A percentile compares a stretch with the other conserved stretches of the same genome.
Evolutionary conservation across 2,329 filamentous ascomycete genomes (phyloP).

Genomic region (Trematosphaeria pertusa): DNA sequence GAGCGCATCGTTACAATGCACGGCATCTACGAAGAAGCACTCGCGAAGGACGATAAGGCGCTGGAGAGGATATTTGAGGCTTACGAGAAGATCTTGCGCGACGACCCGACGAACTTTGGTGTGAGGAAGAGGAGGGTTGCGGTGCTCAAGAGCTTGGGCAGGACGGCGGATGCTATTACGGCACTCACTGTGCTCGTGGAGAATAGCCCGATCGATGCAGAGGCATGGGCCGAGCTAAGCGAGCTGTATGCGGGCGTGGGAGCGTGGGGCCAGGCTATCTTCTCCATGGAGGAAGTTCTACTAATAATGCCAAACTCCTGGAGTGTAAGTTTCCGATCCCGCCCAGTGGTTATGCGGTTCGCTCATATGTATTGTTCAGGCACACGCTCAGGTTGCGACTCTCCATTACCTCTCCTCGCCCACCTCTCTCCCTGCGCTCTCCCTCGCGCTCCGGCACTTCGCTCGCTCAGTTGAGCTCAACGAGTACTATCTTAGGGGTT

Average conservation of each 20-base stretch:
- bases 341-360: constrained; percentile 14
- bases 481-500: constrained; percentile 88
- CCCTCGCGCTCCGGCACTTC: constrained; percentile 82
- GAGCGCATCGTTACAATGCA: constrained; percentile 84
- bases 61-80: constrained; percentile 74
- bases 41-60: constrained; percentile 69
- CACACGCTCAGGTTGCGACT: constrained; percentile 88
- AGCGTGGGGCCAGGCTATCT: constrained; percentile 82
- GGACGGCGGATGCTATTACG: constrained; percentile 73
- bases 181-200: constrained; percentile 79
- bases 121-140: constrained; percentile 84
- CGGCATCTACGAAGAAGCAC: constrained; percentile 85
- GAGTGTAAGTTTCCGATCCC: constrained; percentile 70
- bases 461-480: constrained; percentile 92
- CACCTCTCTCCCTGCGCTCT: constrained; percentile 55
- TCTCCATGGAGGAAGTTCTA: constrained; percentile 87
- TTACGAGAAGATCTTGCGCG: constrained; percentile 77
- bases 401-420: constrained; percentile 73
- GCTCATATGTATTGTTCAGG: constrained; percentile 55
- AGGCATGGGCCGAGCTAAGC: constrained; percentile 90
- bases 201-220: constrained; percentile 85
- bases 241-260: constrained; percentile 85
- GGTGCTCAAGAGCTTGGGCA: constrained; percentile 76
- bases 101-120: constrained; percentile 82
- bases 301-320: constrained; percentile 89